Conservation (phyloP, 2,329 filamentous ascomycete genomes). For the Fusarium robinianum region DNA sequence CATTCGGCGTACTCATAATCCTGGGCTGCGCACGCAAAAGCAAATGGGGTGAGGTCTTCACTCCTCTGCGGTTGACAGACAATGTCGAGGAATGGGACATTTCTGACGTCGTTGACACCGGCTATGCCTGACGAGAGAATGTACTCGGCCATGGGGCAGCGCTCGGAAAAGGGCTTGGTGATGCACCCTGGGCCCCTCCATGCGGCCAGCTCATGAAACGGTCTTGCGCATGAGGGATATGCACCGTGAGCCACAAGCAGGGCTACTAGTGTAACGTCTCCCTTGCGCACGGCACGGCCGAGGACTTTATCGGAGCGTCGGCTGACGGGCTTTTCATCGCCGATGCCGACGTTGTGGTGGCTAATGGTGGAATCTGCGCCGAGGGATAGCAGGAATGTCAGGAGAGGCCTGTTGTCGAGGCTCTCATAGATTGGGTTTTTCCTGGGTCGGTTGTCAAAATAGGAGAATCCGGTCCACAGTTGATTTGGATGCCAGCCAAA, state of each 20-base stretch:
- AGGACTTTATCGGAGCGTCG: not conserved
- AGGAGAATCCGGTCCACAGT: not conserved
- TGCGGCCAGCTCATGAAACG: not conserved
- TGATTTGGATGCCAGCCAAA: constrained; percentile 13
- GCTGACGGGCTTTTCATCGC: not conserved
- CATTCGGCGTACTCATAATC: constrained; percentile 6
- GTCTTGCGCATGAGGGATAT: not conserved
- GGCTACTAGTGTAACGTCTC: not conserved
- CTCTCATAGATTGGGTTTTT: not conserved
- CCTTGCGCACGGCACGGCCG: not conserved
- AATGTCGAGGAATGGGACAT: not conserved
- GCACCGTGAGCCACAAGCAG: not conserved
- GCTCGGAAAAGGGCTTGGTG: not conserved
- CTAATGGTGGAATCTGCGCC: not conserved
- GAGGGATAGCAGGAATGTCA: not conserved
- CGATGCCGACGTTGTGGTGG: not conserved
- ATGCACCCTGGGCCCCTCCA: not conserved
- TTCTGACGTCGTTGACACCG: not conserved
- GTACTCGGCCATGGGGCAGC: constrained; percentile 2
- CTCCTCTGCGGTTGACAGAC: not conserved
- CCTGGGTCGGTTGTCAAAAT: not conserved
- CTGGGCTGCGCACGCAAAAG: constrained; percentile 3
- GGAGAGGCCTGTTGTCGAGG: not conserved
- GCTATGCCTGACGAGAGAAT: not conserved
- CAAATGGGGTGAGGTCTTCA: constrained; percentile 5